Evolutionary conservation across 768 basidiomycete species (phyloP).

Genomic region (Agaricus sinodeliciosus): DNA sequence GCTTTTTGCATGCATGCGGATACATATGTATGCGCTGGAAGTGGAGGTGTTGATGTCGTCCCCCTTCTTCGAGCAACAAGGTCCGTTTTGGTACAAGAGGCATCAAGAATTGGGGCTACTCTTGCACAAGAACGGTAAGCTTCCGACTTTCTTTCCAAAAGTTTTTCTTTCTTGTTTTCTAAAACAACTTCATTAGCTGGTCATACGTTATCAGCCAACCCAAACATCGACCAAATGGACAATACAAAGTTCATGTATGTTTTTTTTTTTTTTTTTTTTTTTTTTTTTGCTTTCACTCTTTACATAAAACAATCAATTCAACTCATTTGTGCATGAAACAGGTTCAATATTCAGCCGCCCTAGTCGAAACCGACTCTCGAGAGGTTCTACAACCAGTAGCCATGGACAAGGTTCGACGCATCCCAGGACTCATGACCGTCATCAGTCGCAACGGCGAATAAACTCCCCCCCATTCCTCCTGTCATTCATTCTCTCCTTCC

Average conservation of each 20-base stretch:
- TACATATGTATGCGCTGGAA: constrained; percentile 47
- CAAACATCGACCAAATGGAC: constrained; percentile 39
- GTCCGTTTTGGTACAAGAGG: constrained; percentile 41
- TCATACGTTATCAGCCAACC: constrained; percentile 50
- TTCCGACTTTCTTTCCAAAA: constrained; percentile 12
- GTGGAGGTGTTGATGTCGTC: constrained; percentile 47
- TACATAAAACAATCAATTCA: no score
- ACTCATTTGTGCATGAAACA: constrained; percentile 17
- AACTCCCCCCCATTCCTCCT: not conserved
- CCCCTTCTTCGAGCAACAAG: constrained; percentile 54
- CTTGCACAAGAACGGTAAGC: constrained; percentile 66
- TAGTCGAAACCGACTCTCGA: constrained; percentile 40
- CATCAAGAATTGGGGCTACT: constrained; percentile 43
- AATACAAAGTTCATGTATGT: constrained; percentile 57
- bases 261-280: constrained; percentile 1
- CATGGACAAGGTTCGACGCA: constrained; percentile 48
- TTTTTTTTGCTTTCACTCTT: not conserved
- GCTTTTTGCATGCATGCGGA: constrained; percentile 30
- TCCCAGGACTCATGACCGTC: constrained; percentile 77
- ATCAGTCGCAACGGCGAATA: constrained; percentile 32
- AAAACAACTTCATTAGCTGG: constrained; percentile 45
- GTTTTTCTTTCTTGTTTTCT: not conserved
- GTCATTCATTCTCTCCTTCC: no score
- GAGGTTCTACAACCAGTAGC: constrained; percentile 62
- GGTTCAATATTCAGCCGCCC: constrained; percentile 59